phyloP scores from a whole-genome alignment of 345 rosid species.

The Melaleuca quinquenervia region DNA sequence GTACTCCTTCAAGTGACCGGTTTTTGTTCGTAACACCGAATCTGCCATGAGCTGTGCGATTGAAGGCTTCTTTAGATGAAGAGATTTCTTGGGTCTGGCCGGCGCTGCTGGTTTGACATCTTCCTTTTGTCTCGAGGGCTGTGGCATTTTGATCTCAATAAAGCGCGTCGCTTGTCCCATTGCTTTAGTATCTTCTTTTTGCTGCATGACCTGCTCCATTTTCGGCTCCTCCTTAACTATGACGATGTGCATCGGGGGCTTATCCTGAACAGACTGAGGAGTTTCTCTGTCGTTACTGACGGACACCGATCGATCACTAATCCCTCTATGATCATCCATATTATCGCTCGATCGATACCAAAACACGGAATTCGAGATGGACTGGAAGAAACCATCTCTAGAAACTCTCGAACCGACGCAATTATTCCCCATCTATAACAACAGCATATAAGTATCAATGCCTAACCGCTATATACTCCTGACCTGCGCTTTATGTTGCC shows the following conservation, averaged over 20 bases:
- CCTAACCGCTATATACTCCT: background rate
- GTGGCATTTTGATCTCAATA: background rate
- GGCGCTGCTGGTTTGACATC: background rate
- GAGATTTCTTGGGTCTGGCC: constrained; percentile 11
- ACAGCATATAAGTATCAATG: background rate
- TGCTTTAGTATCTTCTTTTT: constrained; percentile 2
- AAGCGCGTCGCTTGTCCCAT: background rate
- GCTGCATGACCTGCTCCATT: constrained; percentile 6
- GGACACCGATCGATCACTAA: background rate
- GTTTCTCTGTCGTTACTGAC: constrained; percentile 2
- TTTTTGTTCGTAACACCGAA: constrained; percentile 46
- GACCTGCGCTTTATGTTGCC: background rate
- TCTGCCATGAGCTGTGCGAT: constrained; percentile 52
- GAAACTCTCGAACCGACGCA: constrained; percentile 35
- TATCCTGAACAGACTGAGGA: constrained; percentile 1
- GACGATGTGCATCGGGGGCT: background rate
- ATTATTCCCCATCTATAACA: constrained; percentile 57
- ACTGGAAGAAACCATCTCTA: constrained; percentile 9
- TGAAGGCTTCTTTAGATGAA: constrained; percentile 36
- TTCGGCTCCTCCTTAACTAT: background rate
- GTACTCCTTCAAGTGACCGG: constrained; percentile 59
- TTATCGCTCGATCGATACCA: constrained; percentile 12
- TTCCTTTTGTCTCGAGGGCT: constrained; percentile 2
- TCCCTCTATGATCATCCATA: background rate
- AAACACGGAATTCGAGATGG: constrained; percentile 18